These are phyloP conservation scores for Aquilaria yunnanensis DNA, from an alignment of 345 rosid genomes.

Conservation along the genomic window DNA sequence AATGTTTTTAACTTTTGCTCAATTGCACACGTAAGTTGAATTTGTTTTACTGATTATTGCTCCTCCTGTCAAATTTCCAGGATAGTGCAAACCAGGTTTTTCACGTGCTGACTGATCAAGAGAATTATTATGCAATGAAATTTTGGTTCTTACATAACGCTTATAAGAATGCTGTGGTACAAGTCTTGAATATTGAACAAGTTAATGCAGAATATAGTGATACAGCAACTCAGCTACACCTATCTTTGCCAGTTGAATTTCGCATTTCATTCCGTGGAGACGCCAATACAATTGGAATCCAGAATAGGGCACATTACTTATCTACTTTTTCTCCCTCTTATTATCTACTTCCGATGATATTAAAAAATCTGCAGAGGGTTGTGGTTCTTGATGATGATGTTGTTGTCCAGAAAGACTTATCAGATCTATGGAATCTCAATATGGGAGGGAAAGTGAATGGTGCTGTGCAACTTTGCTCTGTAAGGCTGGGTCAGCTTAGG, in stretches of 20 bases:
- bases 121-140: slow-evolving; percentile 84
- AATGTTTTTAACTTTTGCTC: slow-evolving; percentile 7
- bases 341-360: slow-evolving; percentile 73
- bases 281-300: slow-evolving; percentile 30
- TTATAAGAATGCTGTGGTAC: slow-evolving; percentile 54
- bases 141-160: slow-evolving; percentile 74
- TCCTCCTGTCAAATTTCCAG: slow-evolving; percentile 43
- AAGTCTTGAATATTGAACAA: slow-evolving; percentile 67
- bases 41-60: slow-evolving; percentile 18
- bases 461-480: slow-evolving; percentile 60
- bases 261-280: slow-evolving; percentile 49
- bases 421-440: slow-evolving; percentile 61
- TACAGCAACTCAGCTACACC: slow-evolving; percentile 30
- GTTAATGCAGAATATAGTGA: slow-evolving; percentile 36
- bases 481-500: slow-evolving; percentile 59
- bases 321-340: slow-evolving; percentile 74
- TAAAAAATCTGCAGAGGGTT: slow-evolving; percentile 54
- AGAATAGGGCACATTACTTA: slow-evolving; percentile 53
- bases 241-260: slow-evolving; percentile 75
- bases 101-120: slow-evolving; percentile 84
- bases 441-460: slow-evolving; percentile 88
- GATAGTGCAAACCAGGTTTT: slow-evolving; percentile 73
- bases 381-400: slow-evolving; percentile 90
- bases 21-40: slow-evolving; percentile 7
- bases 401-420: slow-evolving; percentile 79